Percentiles rank a stretch among this genome's conserved stretches.
phyloP scores from a whole-genome alignment of 2,329 filamentous ascomycete species.

The Ophiocordyceps robertsii region DNA sequence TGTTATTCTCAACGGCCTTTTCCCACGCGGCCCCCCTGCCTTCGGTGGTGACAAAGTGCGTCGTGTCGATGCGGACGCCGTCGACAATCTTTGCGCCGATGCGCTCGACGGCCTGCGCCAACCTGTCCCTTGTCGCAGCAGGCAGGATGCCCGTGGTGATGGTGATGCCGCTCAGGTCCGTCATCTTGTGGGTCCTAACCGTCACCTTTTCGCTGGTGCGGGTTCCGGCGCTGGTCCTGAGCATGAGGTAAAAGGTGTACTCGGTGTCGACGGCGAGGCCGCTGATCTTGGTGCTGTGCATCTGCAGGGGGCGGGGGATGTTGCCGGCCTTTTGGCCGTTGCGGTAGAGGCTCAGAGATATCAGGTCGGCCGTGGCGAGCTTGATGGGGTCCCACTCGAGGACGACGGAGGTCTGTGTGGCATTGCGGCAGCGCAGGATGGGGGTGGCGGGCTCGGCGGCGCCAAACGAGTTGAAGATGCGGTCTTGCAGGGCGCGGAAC shows the following conservation, averaged over 20 bases:
- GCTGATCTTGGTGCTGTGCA: constrained; percentile 92
- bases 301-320: constrained; percentile 76
- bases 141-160: constrained; percentile 85
- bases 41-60: constrained; percentile 95
- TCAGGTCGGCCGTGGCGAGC: constrained; percentile 80
- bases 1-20: constrained; percentile 94
- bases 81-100: constrained; percentile 91
- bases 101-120: constrained; percentile 64
- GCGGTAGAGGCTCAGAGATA: constrained; percentile 80
- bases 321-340: constrained; percentile 95
- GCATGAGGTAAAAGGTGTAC: constrained; percentile 85
- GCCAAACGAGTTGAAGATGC: constrained; percentile 80
- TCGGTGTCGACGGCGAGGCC: constrained; percentile 93
- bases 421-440: constrained; percentile 81
- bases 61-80: constrained; percentile 87
- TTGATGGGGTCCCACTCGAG: constrained; percentile 96
- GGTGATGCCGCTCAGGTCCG: constrained; percentile 87
- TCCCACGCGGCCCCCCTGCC: constrained; percentile 85
- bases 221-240: constrained; percentile 83
- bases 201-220: constrained; percentile 70
- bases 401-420: constrained; percentile 95
- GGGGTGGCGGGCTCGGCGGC: constrained; percentile 64
- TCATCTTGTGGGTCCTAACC: constrained; percentile 96
- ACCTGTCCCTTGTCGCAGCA: constrained; percentile 53
- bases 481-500: constrained; percentile 77